phyloP scores from a whole-genome alignment of 2,329 filamentous ascomycete genomes.

The Rachicladosporium sp. region DNA sequence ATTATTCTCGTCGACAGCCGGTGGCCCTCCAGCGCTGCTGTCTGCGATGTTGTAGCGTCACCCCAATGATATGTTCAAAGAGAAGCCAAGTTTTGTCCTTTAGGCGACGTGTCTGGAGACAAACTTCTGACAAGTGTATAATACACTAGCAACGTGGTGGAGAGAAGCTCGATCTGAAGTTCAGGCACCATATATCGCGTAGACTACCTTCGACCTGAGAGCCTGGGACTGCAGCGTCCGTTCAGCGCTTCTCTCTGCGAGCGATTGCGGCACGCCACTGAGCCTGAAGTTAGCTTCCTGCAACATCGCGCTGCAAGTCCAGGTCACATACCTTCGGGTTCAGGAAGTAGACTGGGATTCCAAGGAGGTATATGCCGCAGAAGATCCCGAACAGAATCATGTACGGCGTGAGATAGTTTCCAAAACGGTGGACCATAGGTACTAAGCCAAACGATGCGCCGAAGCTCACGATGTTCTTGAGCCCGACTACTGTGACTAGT shows the following conservation, averaged over 20 bases:
- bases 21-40: too few relatives aligned
- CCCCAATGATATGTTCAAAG: too few relatives aligned
- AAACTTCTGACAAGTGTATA: too few relatives aligned
- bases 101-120: too few relatives aligned
- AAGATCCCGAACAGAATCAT: constrained; percentile 15
- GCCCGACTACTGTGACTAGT: constrained; percentile 23
- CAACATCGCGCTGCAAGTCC: not conserved
- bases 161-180: too few relatives aligned
- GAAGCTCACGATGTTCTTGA: constrained; percentile 25
- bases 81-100: too few relatives aligned
- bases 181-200: too few relatives aligned
- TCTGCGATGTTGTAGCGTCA: too few relatives aligned
- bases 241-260: not conserved
- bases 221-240: too few relatives aligned
- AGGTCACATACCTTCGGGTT: constrained; percentile 8
- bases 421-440: constrained; percentile 19
- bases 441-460: constrained; percentile 21
- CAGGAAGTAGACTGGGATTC: constrained; percentile 19
- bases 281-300: not conserved
- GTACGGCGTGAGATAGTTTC: constrained; percentile 13
- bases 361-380: constrained; percentile 13
- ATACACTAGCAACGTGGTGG: too few relatives aligned
- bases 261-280: constrained; percentile 4
- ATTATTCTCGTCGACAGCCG: too few relatives aligned
- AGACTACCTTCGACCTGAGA: too few relatives aligned